These are phyloP conservation scores for Backusella luteola DNA, from an alignment of 192 early-diverging fungal species.

Conservation along the genomic window DNA sequence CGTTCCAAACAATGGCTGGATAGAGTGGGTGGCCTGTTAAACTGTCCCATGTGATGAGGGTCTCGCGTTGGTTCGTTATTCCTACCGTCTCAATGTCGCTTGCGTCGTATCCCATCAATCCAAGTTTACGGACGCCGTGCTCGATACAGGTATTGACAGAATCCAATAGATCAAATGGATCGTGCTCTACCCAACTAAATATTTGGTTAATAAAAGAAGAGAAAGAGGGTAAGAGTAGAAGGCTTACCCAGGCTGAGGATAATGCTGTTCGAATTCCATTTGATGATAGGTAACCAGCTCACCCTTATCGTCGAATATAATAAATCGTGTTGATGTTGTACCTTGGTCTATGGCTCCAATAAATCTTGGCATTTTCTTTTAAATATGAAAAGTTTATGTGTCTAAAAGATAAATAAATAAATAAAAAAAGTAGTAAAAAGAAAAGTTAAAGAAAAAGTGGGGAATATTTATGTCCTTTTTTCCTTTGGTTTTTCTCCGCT, in stretches of 20 bases:
- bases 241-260: conserved; percentile 72
- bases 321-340: conserved; percentile 88
- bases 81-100: conserved; percentile 69
- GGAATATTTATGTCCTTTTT: not conserved
- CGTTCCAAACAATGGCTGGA: conserved; percentile 91
- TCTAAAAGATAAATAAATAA: not conserved
- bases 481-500: not conserved
- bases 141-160: conserved; percentile 69
- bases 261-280: conserved; percentile 77
- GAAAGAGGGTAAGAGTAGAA: not conserved
- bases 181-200: conserved; percentile 83
- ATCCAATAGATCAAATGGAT: conserved; percentile 73
- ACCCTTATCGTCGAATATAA: conserved; percentile 82
- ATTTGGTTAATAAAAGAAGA: conserved; percentile 9
- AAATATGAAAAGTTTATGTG: not conserved
- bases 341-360: conserved; percentile 94
- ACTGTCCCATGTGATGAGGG: conserved; percentile 86
- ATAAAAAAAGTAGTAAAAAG: not conserved
- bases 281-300: conserved; percentile 72
- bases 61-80: conserved; percentile 95
- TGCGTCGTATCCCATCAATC: conserved; percentile 53
- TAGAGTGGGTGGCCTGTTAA: conserved; percentile 75
- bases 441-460: not conserved
- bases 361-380: conserved; percentile 47
- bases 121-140: conserved; percentile 62